Evolutionary conservation across 106 monocot species (phyloP).

Genomic region (Narthecium ossifragum): DNA sequence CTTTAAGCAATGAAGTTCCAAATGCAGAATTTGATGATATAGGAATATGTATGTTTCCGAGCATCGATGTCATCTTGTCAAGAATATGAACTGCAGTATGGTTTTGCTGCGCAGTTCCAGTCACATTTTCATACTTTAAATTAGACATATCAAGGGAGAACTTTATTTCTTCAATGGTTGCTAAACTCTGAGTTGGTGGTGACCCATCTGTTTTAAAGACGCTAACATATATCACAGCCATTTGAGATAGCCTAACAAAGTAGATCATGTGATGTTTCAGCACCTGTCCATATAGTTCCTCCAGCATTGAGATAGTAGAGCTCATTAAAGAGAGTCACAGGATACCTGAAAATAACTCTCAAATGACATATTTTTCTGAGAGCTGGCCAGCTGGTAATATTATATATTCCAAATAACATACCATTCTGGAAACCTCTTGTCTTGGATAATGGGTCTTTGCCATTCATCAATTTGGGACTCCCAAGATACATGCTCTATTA

Average conservation of each 20-base stretch:
- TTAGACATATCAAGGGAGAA: constrained; percentile 59
- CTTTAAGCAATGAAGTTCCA: constrained; percentile 64
- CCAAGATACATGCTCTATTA: constrained; percentile 65
- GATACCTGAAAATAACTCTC: constrained; percentile 58
- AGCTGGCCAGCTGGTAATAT: neutral
- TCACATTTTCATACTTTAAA: constrained; percentile 14
- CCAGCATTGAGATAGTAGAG: constrained; percentile 99
- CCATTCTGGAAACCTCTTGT: constrained; percentile 79
- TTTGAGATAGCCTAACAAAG: no score
- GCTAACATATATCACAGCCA: neutral
- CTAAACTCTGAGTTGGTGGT: constrained; percentile 64
- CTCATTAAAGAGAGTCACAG: constrained; percentile 90
- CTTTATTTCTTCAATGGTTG: constrained; percentile 55
- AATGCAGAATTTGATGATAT: constrained; percentile 48
- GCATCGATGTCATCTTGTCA: constrained; percentile 61
- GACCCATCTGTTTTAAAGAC: constrained; percentile 56
- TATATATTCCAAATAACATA: constrained; percentile 11
- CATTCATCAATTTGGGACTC: constrained; percentile 92
- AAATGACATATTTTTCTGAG: neutral
- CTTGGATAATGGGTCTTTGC: constrained; percentile 85
- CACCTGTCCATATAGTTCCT: constrained; percentile 97
- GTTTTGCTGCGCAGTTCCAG: constrained; percentile 9
- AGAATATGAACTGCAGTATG: constrained; percentile 55
- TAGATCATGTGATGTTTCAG: no score
- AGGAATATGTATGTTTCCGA: constrained; percentile 56